Percentiles rank a stretch among this genome's conserved stretches.
Evolutionary conservation across 768 basidiomycete species (phyloP).

Genomic region (Suillus fuscotomentosus): DNA sequence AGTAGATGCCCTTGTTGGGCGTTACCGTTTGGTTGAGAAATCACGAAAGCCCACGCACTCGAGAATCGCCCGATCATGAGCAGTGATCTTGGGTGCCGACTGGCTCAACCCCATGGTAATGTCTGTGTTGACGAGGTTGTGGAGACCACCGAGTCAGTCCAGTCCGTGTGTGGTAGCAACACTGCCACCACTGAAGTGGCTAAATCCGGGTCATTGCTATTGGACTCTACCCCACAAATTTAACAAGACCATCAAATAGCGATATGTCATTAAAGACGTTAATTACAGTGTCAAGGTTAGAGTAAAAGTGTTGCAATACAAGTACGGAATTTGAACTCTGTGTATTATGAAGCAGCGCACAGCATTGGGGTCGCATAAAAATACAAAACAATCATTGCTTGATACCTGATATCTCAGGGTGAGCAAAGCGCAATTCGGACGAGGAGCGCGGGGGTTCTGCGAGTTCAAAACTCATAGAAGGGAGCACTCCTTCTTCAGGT

Average conservation of each 20-base stretch:
- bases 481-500: not conserved
- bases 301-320: not conserved
- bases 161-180: not conserved
- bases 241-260: not conserved
- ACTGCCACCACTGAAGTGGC: constrained; percentile 1
- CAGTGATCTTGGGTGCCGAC: constrained; percentile 84
- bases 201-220: not conserved
- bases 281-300: not conserved
- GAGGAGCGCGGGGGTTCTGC: not conserved
- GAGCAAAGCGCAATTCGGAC: constrained; percentile 5
- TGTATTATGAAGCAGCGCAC: not conserved
- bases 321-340: not conserved
- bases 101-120: constrained; percentile 64
- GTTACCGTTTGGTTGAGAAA: constrained; percentile 16
- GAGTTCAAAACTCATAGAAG: constrained; percentile 1
- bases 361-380: not conserved
- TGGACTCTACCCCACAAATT: not conserved
- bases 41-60: constrained; percentile 61
- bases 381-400: constrained; percentile 1
- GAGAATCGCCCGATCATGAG: constrained; percentile 91
- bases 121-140: not conserved
- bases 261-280: not conserved
- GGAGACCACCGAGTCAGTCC: not conserved
- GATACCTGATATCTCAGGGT: not conserved
- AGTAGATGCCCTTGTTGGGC: constrained; percentile 11